Conservation (phyloP, 768 basidiomycete genomes). For the Suillus spraguei region DNA sequence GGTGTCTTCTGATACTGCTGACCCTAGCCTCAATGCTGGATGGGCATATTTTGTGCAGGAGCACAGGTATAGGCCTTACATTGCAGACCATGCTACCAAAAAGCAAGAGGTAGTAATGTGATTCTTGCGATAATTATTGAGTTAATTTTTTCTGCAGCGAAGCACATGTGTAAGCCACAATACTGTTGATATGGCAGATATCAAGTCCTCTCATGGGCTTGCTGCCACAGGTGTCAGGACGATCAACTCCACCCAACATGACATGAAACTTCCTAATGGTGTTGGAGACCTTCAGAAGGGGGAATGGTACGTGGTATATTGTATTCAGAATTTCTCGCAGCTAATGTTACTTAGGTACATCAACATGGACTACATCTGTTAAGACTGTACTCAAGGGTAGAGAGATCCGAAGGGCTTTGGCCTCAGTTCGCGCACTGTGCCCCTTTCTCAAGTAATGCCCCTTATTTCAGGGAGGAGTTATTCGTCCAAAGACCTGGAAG, state of each 20-base stretch:
- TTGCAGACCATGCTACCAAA: conserved; percentile 18
- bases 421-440: no score
- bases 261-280: neutral
- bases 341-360: no score
- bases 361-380: no score
- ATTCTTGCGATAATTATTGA: no score
- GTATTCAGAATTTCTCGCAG: no score
- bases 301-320: neutral
- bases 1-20: conserved; percentile 25
- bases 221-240: conserved; percentile 4
- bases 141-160: conserved; percentile 12
- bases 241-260: conserved; percentile 11
- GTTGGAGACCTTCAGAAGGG: conserved; percentile 5
- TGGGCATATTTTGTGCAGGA: conserved; percentile 30
- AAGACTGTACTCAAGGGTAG: no score
- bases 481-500: no score
- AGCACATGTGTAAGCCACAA: conserved; percentile 22
- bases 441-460: no score
- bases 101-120: neutral
- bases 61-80: conserved; percentile 17
- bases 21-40: conserved; percentile 33
- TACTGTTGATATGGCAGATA: neutral
- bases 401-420: no score
- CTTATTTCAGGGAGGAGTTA: no score
- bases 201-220: neutral